phyloP scores from a whole-genome alignment of 768 basidiomycete species.

The Gyrodon lividus region DNA sequence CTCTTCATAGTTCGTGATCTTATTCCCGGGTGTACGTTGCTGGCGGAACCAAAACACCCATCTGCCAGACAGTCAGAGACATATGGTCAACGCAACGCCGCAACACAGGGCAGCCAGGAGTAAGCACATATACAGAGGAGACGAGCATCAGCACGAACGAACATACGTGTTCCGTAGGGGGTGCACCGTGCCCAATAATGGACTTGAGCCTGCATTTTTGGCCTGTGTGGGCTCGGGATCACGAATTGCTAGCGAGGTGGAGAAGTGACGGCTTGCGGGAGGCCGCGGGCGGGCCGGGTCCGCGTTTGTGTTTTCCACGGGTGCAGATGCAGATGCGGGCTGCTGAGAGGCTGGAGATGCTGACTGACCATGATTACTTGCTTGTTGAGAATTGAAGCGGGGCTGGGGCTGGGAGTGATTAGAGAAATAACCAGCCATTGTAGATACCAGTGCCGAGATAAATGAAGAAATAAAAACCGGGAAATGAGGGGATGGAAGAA shows the following conservation, averaged over 20 bases:
- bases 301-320: conserved; percentile 4
- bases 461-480: conserved; percentile 25
- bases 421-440: conserved; percentile 76
- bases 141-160: conserved; percentile 41
- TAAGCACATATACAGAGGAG: conserved; percentile 16
- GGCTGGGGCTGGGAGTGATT: conserved; percentile 70
- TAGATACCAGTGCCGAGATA: conserved; percentile 18
- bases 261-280: conserved; percentile 72
- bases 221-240: conserved; percentile 34
- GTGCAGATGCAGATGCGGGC: not conserved
- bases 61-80: conserved; percentile 37
- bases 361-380: conserved; percentile 25
- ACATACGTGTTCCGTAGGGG: conserved; percentile 89
- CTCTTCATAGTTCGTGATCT: conserved; percentile 89
- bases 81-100: conserved; percentile 17
- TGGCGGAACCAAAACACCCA: conserved; percentile 94
- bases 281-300: conserved; percentile 43
- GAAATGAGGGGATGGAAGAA: not conserved
- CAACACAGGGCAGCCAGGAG: conserved; percentile 5
- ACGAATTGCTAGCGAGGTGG: conserved; percentile 50
- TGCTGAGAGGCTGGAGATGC: not conserved
- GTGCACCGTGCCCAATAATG: conserved; percentile 48
- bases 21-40: conserved; percentile 86
- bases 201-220: conserved; percentile 36
- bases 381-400: conserved; percentile 60